phyloP scores from a whole-genome alignment of 1,139 yeast species.

The Candida dubliniensis region DNA sequence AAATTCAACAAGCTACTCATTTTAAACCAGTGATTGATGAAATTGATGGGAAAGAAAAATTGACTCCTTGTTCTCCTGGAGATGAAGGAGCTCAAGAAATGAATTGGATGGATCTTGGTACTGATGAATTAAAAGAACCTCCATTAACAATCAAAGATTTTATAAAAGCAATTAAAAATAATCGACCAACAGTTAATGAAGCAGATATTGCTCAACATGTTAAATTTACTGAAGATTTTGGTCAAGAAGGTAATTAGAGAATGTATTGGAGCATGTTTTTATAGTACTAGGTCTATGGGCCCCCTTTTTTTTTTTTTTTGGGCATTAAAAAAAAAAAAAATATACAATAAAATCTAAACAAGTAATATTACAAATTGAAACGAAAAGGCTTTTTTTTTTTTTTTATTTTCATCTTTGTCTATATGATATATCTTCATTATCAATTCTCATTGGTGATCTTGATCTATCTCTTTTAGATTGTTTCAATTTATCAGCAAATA shows the following conservation, averaged over 20 bases:
- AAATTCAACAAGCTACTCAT: constrained; percentile 95
- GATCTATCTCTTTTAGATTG: constrained; percentile 17
- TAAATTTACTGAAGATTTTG: constrained; percentile 90
- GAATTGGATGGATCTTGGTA: constrained; percentile 90
- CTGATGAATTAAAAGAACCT: constrained; percentile 89
- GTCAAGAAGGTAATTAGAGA: constrained; percentile 89
- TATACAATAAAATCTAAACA: background rate
- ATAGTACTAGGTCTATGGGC: too few relatives aligned
- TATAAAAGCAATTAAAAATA: constrained; percentile 84
- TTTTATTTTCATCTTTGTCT: constrained; percentile 11
- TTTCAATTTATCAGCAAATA: constrained; percentile 16
- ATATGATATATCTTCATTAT: constrained; percentile 5
- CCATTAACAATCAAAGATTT: constrained; percentile 88
- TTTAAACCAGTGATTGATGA: constrained; percentile 59
- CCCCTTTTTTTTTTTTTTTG: too few relatives aligned
- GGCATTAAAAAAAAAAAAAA: background rate
- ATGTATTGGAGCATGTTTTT: too few relatives aligned
- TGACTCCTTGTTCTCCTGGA: constrained; percentile 97
- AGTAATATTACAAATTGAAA: background rate
- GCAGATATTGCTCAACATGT: constrained; percentile 79
- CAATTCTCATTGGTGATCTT: constrained; percentile 19
- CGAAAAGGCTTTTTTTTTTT: background rate
- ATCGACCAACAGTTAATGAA: constrained; percentile 92
- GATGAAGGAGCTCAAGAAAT: constrained; percentile 81
- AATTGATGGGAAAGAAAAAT: constrained; percentile 42